Conservation (phyloP, 192 early-diverging fungal genomes). For the Spinellus fusiger region DNA sequence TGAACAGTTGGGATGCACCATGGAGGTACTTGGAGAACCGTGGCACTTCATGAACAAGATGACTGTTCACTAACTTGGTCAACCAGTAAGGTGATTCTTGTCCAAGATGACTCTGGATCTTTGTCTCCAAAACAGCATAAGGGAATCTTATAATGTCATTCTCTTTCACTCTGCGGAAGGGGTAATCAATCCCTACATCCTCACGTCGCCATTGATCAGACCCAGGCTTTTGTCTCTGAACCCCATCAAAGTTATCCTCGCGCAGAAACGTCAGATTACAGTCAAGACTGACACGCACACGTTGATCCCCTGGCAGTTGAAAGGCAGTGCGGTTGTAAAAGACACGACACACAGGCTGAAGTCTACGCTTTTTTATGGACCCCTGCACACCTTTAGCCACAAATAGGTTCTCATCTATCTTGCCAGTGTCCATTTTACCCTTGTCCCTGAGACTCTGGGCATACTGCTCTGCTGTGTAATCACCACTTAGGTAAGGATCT, state of each 20-base stretch:
- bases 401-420: slow-evolving; percentile 46
- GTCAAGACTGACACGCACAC: slow-evolving; percentile 40
- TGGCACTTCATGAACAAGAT: slow-evolving; percentile 74
- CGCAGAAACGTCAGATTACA: slow-evolving; percentile 42
- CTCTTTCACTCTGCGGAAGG: slow-evolving; percentile 28
- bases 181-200: slow-evolving; percentile 53
- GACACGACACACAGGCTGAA: slow-evolving; percentile 55
- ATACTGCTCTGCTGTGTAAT: slow-evolving; percentile 62
- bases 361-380: slow-evolving; percentile 55
- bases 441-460: slow-evolving; percentile 57
- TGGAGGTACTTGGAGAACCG: slow-evolving; percentile 86
- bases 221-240: neutral
- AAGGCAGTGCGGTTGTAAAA: slow-evolving; percentile 48
- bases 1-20: slow-evolving; percentile 61
- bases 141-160: slow-evolving; percentile 72
- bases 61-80: slow-evolving; percentile 58
- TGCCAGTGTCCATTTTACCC: slow-evolving; percentile 53
- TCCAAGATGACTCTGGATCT: slow-evolving; percentile 65
- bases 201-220: slow-evolving; percentile 69
- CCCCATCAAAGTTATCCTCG: slow-evolving; percentile 16
- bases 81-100: slow-evolving; percentile 71
- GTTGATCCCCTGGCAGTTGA: slow-evolving; percentile 43
- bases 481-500: slow-evolving; percentile 75
- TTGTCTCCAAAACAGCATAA: slow-evolving; percentile 92
- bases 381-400: slow-evolving; percentile 69